Percentiles rank a stretch among this genome's conserved stretches.
These are phyloP conservation scores for Salmacisia buchloeana DNA, from an alignment of 1,284 basidiomycete genomes.

Conservation along the genomic window DNA sequence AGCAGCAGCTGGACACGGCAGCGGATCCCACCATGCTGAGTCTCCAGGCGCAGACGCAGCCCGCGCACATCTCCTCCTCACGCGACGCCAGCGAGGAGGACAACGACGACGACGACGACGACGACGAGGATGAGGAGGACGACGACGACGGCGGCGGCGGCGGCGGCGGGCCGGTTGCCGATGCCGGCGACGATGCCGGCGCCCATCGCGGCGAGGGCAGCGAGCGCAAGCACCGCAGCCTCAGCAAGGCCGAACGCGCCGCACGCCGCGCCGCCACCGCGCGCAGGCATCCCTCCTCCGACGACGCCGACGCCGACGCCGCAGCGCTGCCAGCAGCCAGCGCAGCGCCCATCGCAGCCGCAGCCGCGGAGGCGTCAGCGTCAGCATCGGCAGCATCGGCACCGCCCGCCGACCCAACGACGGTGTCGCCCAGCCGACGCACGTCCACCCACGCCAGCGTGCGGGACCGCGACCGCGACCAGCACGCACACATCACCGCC, in stretches of 20 bases:
- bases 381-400: neutral
- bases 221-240: neutral
- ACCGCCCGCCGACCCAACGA: neutral
- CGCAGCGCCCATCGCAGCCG: neutral
- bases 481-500: neutral
- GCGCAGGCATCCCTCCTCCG: slow-evolving; percentile 5
- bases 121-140: slow-evolving; percentile 20
- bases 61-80: slow-evolving; percentile 30
- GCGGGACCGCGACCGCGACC: neutral
- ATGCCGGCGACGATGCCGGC: neutral
- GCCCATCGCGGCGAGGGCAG: neutral
- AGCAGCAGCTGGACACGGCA: neutral
- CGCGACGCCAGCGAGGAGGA: slow-evolving; percentile 34
- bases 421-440: slow-evolving; percentile 5
- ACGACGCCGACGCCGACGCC: neutral
- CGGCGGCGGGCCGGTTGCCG: too few relatives aligned
- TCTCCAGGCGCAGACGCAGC: slow-evolving; percentile 22
- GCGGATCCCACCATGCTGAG: slow-evolving; percentile 14
- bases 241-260: neutral
- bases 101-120: slow-evolving; percentile 32
- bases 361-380: too few relatives aligned
- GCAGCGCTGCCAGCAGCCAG: neutral
- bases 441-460: neutral
- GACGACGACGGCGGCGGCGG: neutral
- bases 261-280: neutral